Evolutionary conservation across 352 stramenopile genomes (phyloP), one percentile per base, ranked within the genome.

Genomic region (Globisporangium paddicum): DNA sequence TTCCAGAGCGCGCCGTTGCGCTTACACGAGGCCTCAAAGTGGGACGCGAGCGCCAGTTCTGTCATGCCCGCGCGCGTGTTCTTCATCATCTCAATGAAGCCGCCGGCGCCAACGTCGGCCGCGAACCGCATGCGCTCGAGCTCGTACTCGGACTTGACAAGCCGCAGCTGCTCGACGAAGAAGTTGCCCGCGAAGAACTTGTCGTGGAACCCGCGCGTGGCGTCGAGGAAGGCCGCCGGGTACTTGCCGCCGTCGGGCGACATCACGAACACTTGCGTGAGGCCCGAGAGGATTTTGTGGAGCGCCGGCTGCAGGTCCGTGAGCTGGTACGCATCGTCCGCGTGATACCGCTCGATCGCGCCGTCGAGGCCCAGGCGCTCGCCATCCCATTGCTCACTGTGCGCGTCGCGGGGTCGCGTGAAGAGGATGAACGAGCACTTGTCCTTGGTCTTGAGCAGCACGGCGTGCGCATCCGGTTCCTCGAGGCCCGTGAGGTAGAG

Each of bases 321-420:
- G 19, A 94, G 68, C 50, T 82, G 73, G 50, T 70, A 90, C 14
- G 82, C 80, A 30, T 88, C 78, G 53, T 94, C 82, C 0, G 84
- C 84, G 21, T 72, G 60, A 67, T 83, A 91, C 9, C 45, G 64
- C n/a, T 82, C 54, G 35, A 79, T 78, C 2, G 84, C 80, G 52
- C 69, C 75, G 25, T 90, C 71, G 4, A 90, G 54, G 13, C 82
- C 84, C 1, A 89, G 71, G 5, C 84, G 78, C 26, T 76, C 82
- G 25, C 84, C 84, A 34, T 94, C 84, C 84, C 84, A 94, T 61
- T 94, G 84, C 60, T 94, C 84, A 62, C 84, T 80, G n/a, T 87
- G 77, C 4, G 71, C 73, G 46, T 94, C 80, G 7, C 84, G 82
- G 3, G 84, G 77, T n/a, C 75, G 78, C 44, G 90, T 80, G 48